Evolutionary conservation across 495 filamentous ascomycete genomes (phyloP).

Genomic region (Annulohypoxylon moriforme): DNA sequence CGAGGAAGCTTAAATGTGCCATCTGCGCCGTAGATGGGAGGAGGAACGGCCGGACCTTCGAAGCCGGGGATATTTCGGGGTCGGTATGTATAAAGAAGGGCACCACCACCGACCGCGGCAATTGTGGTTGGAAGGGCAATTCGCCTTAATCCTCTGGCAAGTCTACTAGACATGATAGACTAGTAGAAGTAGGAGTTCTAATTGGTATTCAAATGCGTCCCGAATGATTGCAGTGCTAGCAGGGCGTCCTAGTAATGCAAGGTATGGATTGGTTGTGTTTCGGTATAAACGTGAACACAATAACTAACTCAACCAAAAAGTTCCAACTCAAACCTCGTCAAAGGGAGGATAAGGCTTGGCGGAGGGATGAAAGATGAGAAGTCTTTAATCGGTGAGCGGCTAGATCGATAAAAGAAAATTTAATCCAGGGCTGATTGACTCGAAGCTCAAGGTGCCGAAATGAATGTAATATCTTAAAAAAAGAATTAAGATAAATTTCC

Average conservation of each 20-base stretch:
- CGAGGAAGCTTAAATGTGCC: slow-evolving; percentile 82
- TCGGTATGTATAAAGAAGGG: slow-evolving; percentile 82
- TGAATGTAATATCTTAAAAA: slow-evolving; percentile 2
- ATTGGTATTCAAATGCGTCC: slow-evolving; percentile 1
- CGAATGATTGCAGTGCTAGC: slow-evolving; percentile 8
- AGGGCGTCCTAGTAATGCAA: slow-evolving; percentile 4
- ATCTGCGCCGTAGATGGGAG: slow-evolving; percentile 80
- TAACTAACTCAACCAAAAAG: slow-evolving; percentile 3
- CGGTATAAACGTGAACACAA: slow-evolving; percentile 18
- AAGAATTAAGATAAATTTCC: slow-evolving; percentile 30
- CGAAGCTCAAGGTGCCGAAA: not conserved
- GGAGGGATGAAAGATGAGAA: slow-evolving; percentile 3
- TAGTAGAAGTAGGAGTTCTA: slow-evolving; percentile 6
- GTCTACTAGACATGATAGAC: slow-evolving; percentile 45
- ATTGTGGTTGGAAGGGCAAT: slow-evolving; percentile 54
- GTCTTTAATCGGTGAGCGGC: slow-evolving; percentile 20
- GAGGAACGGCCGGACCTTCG: slow-evolving; percentile 81
- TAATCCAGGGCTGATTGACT: slow-evolving; percentile 21
- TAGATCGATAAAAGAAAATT: slow-evolving; percentile 19
- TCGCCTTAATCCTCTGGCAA: slow-evolving; percentile 49
- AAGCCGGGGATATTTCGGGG: slow-evolving; percentile 88
- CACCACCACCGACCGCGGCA: slow-evolving; percentile 59
- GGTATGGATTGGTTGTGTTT: slow-evolving; percentile 18
- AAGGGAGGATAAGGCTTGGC: slow-evolving; percentile 1
- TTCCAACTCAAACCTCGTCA: not conserved